Conservation (phyloP, 2,329 filamentous ascomycete genomes). For the Bretziella fagacearum region DNA sequence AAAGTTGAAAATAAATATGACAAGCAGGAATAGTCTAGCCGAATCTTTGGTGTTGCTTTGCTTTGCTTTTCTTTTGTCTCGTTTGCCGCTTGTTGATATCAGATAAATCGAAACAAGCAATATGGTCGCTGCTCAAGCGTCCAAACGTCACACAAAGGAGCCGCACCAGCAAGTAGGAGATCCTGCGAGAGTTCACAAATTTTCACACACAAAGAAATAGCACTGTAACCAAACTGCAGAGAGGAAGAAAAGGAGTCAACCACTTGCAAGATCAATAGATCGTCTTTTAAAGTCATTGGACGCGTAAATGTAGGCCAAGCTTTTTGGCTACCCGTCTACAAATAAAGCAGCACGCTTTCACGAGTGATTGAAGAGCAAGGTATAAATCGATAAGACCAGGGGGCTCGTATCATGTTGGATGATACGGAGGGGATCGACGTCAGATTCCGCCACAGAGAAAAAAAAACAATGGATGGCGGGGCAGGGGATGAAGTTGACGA, state of each 20-base stretch:
- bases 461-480: background rate
- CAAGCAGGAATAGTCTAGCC: background rate
- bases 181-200: background rate
- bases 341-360: too few species aligned
- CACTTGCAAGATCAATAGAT: too few species aligned
- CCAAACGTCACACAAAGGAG: background rate
- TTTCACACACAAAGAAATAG: too few species aligned
- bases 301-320: background rate
- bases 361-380: too few species aligned
- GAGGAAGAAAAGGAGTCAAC: background rate
- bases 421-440: background rate
- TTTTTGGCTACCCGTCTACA: too few species aligned
- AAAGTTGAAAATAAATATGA: background rate
- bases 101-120: background rate
- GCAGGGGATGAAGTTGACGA: background rate
- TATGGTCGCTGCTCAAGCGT: background rate
- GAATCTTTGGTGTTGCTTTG: background rate
- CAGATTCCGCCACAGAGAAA: background rate
- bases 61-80: background rate
- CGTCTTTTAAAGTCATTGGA: too few species aligned
- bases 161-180: background rate
- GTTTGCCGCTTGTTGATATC: background rate
- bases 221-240: background rate
- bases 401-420: slow-evolving; percentile 4
- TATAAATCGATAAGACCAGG: background rate